Base-by-base conservation (phyloP, 257 asterid species). In the Lavandula angustifolia region DNA sequence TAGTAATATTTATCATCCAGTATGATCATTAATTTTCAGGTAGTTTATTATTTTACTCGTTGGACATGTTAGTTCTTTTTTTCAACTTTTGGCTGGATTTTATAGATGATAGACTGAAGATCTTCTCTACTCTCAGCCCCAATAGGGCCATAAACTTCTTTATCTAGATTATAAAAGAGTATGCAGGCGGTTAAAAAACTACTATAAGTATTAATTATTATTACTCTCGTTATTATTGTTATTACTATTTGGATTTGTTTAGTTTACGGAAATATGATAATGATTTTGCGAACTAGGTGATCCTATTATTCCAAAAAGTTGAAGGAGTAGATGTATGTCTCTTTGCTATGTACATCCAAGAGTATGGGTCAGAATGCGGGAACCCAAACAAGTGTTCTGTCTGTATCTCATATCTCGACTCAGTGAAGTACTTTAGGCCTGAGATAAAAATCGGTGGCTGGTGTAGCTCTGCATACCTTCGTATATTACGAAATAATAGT, bases 401-500 rank as follows among this genome's bases (percentile, higher is more conserved):
- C 67, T 89, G 87, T 68, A 81, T 89, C 54, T 89, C 96, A 0
- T 87, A 89, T 73, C 85, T 89, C 3, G 96, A 89, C 69, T 87
- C 95, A 0, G 89, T 89, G 12, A 89, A 83, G 76, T 80, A 85
- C 70, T 87, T 89, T 67, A 80, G 78, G 66, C 94, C 96, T 27
- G 86, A 87, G 14, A 65, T 81, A 51, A 76, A 67, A 77, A 75
- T n/a, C 84, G 29, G 84, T 61, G 13, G 60, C 69, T 48, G 92
- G 89, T 22, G 87, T 79, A 76, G 83, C 87, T 77, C 86, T 89
- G 54, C 94, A 94, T 67, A 89, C 94, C 58, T 79, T 80, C 13
- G 83, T 83, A 44, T 87, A 89, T 80, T 92, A 89, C 9, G 95
- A 89, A 78, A 77, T 89, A 60, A 76, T 89, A 82, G 95, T 74